These are phyloP conservation scores for Kalmanozyma brasiliensis DNA, from an alignment of 1,284 basidiomycete species.

Conservation along the genomic window DNA sequence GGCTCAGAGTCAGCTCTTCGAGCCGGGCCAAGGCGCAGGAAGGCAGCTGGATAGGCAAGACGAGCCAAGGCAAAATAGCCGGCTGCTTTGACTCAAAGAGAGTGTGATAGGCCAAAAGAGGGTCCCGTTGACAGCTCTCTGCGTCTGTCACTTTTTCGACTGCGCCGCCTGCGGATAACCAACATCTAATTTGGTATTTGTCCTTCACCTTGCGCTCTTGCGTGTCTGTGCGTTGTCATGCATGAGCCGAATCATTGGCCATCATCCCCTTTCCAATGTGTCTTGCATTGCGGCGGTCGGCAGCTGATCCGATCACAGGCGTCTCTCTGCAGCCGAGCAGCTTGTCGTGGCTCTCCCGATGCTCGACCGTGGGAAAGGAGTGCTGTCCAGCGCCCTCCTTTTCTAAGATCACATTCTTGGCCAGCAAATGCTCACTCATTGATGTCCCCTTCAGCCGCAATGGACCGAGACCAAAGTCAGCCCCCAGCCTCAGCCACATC, in stretches of 20 bases:
- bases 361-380: slow-evolving; percentile 20
- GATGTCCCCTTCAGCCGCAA: too few species aligned
- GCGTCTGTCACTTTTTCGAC: slow-evolving; percentile 1
- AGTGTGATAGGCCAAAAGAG: slow-evolving; percentile 1
- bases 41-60: too few species aligned
- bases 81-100: neutral
- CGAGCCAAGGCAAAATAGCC: too few species aligned
- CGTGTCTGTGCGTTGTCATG: neutral
- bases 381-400: neutral
- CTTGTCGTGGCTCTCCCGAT: slow-evolving; percentile 13
- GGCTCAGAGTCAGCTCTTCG: too few species aligned
- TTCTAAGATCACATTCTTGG: slow-evolving; percentile 17
- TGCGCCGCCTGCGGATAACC: slow-evolving; percentile 1
- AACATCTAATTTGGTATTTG: slow-evolving; percentile 20
- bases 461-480: too few species aligned
- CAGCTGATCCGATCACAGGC: too few species aligned
- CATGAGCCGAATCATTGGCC: neutral
- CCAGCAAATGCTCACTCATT: slow-evolving; percentile 7
- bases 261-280: too few species aligned
- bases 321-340: slow-evolving; percentile 4
- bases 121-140: neutral
- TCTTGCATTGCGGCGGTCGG: too few species aligned
- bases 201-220: too few species aligned
- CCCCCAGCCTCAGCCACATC: too few species aligned
- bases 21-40: too few species aligned